Base-by-base conservation (phyloP, 108 stramenopile genomes). In the Nitzschia inconspicua region DNA sequence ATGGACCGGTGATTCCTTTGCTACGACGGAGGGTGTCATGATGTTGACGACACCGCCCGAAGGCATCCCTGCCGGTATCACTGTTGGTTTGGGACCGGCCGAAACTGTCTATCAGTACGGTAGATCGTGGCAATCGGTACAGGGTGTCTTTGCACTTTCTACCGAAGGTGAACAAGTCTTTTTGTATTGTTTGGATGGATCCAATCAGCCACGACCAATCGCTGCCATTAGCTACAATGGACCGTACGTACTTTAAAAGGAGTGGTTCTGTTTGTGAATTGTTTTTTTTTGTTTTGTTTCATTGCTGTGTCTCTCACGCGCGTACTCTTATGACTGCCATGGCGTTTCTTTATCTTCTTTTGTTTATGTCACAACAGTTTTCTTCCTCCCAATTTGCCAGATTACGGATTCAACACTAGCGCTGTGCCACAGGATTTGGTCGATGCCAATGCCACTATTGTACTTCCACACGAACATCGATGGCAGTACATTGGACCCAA, bases 1-100 rank as follows among this genome's bases (percentile, higher is more conserved):
- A 5, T 84, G 78, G 78, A 67, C 60, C 13, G 78, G 71, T 16
- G 56, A 24, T 0, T 30, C 29, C 7, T 66, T 73, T 55, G 25
- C 44, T 49, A n/a, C 23, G 8, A 58, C 32, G 16, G 82, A 79
- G 57, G 82, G 77, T 44, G 57, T 63, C 14, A 13, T 70, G 18
- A 60, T 66, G 47, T 42, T 63, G 25, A 63, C 56, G 11, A 42
- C 42, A 25, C 63, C 71, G 0, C n/a, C 40, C 2, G 57, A 35
- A 36, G 71, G 71, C 4, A 50, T 72, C 22, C 37, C 57, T 1
- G 28, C 25, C 22, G 63, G 63, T 34, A 52, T 44, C 3, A 35
- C 26, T 6, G 59, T 72, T 44, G 71, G 71, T 16, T 64, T 55
- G 16, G 71, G 71, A 14, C 11, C 20, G 18, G 23, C 32, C 32